Evolutionary conservation across 257 asterid species (phyloP), one percentile per base, ranked within the genome.

Genomic region (Lantana camara): DNA sequence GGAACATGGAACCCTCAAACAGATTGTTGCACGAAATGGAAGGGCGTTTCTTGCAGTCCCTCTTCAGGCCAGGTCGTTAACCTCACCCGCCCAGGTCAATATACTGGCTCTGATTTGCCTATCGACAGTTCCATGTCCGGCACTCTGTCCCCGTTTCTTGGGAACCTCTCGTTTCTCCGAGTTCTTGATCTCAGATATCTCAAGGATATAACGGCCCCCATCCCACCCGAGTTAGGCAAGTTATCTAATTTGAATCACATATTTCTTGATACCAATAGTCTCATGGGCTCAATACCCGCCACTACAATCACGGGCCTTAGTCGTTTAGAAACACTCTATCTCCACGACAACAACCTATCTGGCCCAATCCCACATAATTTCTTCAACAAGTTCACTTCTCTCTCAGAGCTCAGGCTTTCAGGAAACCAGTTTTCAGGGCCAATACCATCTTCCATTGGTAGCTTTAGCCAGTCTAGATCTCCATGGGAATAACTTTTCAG

Each of bases 241-340:
- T 27, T 27, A 27, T 2, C 32, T 27, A 27, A 27, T 5, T 27
- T 27, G 32, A 27, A 27, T 27, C 5, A 2, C 5, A 27, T 27
- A 2, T 27, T 27, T 27, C 32, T 27, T 27, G 32, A 78, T 42
- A 1, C 68, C 0, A 89, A 83, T 70, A 75, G 32, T 46, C 81
- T 86, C 8, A 51, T 74, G 0, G 97, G 95, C 7, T n/a, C 79
- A 0, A 52, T 89, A 19, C 94, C 95, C 0, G 11, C n/a, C n/a
- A n/a, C 7, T 8, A 56, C 85, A 0, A 52, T 89, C 38, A 38
- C 8, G 34, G 9, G 49, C 24, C 64, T 89, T 2, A 9, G 15
- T 12, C 67, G 16, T 3, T 40, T 89, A 29, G 64, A 71, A 23
- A 64, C 1, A 15, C 77, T 86, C n/a, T 62, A 16, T 47, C 82